Evolutionary conservation across 768 basidiomycete species (phyloP), one percentile per base, ranked within the genome.

Genomic region (Boletellus ananiceps): DNA sequence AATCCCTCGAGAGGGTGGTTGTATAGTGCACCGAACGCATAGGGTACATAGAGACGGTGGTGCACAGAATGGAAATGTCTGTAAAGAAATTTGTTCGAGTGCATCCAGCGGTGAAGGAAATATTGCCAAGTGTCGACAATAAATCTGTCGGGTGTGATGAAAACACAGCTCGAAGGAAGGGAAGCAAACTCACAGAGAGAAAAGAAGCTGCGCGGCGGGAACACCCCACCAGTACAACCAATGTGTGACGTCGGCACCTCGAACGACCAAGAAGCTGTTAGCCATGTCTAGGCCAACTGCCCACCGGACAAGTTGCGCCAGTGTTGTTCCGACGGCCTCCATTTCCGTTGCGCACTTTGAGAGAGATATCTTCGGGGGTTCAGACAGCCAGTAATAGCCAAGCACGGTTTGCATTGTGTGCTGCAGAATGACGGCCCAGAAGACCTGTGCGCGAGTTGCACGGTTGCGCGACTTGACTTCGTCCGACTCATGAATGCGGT

Each of bases 71-170:
- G 96, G 55, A 97, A 76, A 46, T 89, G 82, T 56, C 83, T 88
- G 73, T 95, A 99, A 29, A 98, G 76, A 69, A 80, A 97, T 57
- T 83, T 88, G 74, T 90, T 91, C 59, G 80, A 70, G 71, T 98
- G 96, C 86, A 96, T 91, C 37, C 74, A 69, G 34, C 95, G 91
- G 65, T 99, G 96, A 16, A 92, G 74, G 71, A 94, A 93, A 70
- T 98, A 99, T 67, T 99, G 94, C 93, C 93, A 97, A 29, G 93
- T 93, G 71, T 99, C 96, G 58, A 98, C 84, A 50, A 93, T 63
- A 68, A 96, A 89, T 74, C 96, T 95, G 19, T 16, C 19, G 34
- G 18, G 2, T 8, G 35, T 40, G 50, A 45, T n/a, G 16, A 4
- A n/a, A 14, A 9, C 4, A 44, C 45, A 32, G 13, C 13, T 46